Evolutionary conservation across 2,329 filamentous ascomycete species (phyloP).

Genomic region (Xylariaceae sp.): DNA sequence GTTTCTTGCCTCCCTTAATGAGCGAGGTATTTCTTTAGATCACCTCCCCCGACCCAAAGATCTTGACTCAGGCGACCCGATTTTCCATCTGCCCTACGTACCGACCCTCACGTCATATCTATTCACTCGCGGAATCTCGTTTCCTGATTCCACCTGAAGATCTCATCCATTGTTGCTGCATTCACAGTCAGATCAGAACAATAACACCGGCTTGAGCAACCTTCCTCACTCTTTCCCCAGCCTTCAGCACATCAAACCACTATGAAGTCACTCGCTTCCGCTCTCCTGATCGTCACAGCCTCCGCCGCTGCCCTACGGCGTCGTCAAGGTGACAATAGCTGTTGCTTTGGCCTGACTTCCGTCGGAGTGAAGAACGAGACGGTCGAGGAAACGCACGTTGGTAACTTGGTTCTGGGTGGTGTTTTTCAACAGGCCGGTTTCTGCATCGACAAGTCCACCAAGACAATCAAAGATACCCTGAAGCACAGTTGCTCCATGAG

Average conservation of each 20-base stretch:
- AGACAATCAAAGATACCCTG: conserved; percentile 20
- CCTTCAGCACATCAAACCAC: conserved; percentile 3
- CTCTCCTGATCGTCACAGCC: conserved; percentile 11
- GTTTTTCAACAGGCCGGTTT: conserved; percentile 24
- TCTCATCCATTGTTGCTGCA: too few species aligned
- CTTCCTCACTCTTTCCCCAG: conserved; percentile 4
- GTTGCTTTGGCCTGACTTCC: conserved; percentile 24
- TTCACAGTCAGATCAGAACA: background rate
- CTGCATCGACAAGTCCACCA: conserved; percentile 18
- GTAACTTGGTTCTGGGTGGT: conserved; percentile 21
- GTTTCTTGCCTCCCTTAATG: background rate
- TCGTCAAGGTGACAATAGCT: conserved; percentile 13
- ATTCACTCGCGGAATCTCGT: conserved; percentile 8
- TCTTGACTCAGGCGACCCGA: conserved; percentile 2
- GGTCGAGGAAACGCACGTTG: conserved; percentile 21
- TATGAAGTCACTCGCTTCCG: conserved; percentile 16
- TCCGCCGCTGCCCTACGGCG: conserved; percentile 9
- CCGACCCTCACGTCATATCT: conserved; percentile 8
- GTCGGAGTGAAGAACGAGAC: conserved; percentile 19
- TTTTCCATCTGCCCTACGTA: conserved; percentile 3
- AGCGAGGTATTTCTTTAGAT: conserved; percentile 6
- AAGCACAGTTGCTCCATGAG: conserved; percentile 26
- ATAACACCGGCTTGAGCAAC: conserved; percentile 4
- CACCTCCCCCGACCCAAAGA: conserved; percentile 1
- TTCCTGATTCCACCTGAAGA: too few species aligned